Conservation (phyloP, 768 basidiomycete genomes). For the Asterophora lycoperdoides region DNA sequence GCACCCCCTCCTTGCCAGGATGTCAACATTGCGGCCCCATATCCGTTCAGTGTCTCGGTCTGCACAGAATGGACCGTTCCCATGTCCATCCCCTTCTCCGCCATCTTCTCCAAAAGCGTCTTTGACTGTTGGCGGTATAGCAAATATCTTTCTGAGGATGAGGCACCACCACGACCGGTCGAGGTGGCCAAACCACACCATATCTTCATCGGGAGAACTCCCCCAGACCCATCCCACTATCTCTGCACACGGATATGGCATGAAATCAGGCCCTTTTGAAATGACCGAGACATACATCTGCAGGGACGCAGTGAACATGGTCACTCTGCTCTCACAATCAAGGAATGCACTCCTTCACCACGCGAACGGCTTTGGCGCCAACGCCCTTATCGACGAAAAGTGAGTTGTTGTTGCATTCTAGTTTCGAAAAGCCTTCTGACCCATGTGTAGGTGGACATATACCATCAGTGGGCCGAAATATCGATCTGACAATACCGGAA, state of each 20-base stretch:
- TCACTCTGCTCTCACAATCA: constrained; percentile 52
- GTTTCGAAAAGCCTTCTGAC: background rate
- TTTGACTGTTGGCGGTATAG: constrained; percentile 38
- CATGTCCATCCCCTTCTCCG: constrained; percentile 9
- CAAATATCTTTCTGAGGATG: constrained; percentile 53
- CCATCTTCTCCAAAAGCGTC: constrained; percentile 18
- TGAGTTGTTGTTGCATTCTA: constrained; percentile 31
- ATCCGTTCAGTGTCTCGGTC: constrained; percentile 7
- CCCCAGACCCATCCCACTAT: constrained; percentile 38
- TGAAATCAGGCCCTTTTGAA: constrained; percentile 24
- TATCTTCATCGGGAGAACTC: constrained; percentile 34
- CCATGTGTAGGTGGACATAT: constrained; percentile 53
- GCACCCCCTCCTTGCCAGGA: background rate
- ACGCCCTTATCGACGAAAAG: constrained; percentile 67
- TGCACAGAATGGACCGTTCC: background rate
- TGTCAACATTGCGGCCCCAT: background rate
- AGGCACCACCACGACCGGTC: constrained; percentile 28
- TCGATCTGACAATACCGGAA: constrained; percentile 16
- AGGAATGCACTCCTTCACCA: constrained; percentile 47
- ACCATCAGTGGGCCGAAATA: constrained; percentile 53
- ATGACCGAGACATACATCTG: constrained; percentile 51
- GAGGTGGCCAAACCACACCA: constrained; percentile 21
- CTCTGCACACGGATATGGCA: constrained; percentile 20
- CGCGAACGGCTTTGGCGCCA: constrained; percentile 47
- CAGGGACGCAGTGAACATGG: constrained; percentile 56